Base-by-base conservation (phyloP, 768 basidiomycete genomes). In the Boletus sp. region DNA sequence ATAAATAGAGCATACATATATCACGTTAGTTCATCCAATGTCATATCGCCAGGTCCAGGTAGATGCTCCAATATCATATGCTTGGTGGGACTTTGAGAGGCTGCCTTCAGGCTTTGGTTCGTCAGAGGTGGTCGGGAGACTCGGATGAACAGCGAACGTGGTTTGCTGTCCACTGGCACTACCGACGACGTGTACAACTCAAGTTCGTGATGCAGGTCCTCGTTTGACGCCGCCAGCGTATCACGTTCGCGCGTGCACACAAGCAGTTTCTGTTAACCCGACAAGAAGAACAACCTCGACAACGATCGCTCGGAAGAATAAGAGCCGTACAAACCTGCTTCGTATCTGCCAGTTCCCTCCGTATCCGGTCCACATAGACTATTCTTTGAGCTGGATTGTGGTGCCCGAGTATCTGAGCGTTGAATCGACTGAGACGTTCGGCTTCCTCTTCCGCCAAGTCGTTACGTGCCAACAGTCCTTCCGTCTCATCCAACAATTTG, bases 381-480 rank as follows among this genome's bases (percentile, higher is more conserved):
- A 97, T 93, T 55, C 84, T 82, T 70, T 96, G 93, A 2, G 84
- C 83, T 9, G 90, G 88, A 64, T 95, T 94, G 33, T 80, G 78
- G 65, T 95, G 93, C 0, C 90, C 83, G 17, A 93, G 73, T 54
- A 96, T 88, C 66, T 93, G 84, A 1, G 90, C 88, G 58, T 95
- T 95, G 73, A 92, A 87, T 63, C 77, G 79, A 59, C 88, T 84
- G 40, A 96, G 78, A n/a, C 77, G 74, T 37, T 80, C 76, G 0
- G 88, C 83, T 67, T 96, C 94, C 39, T 84, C 84, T 63, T 93
- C 87, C 7, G 90, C 90, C 34, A 93, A 75, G 32, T 84, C 79
- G 59, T 93, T 90, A 11, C 87, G 79, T 13, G 81, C 79, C 17
- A 86, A 71, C 10, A 95, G 77, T 7, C 79, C 74, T 17, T 78